These are phyloP conservation scores for Coprinopsis sp. DNA, from an alignment of 768 basidiomycete genomes.

Conservation along the genomic window DNA sequence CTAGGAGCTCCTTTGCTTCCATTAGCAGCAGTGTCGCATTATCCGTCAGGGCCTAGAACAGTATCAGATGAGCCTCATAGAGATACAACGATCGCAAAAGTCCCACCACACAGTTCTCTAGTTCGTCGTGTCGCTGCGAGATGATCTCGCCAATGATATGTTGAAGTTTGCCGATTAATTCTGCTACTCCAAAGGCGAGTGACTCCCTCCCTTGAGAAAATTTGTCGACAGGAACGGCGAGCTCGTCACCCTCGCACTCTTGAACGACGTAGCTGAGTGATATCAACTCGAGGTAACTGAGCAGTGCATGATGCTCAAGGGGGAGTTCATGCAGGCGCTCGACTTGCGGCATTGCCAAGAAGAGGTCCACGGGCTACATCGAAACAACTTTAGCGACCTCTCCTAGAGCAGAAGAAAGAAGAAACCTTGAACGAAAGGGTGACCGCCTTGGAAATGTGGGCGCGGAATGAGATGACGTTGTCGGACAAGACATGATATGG, in stretches of 20 bases:
- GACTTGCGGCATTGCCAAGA: neutral
- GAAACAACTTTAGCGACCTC: neutral
- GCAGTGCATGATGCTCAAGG: neutral
- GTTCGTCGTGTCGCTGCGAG: neutral
- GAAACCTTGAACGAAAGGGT: neutral
- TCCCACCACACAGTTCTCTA: neutral
- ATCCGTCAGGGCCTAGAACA: slow-evolving; percentile 25
- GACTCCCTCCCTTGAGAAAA: neutral
- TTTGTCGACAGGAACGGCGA: neutral
- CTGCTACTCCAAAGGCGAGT: too few species aligned
- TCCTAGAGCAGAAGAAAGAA: neutral
- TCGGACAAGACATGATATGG: neutral
- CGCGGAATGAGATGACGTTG: too few species aligned
- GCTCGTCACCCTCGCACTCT: neutral
- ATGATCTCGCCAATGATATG: neutral
- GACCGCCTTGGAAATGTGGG: too few species aligned
- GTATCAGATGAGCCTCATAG: neutral
- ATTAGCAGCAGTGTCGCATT: slow-evolving; percentile 33
- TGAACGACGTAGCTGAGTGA: slow-evolving; percentile 2
- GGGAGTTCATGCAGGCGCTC: neutral
- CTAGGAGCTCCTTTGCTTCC: slow-evolving; percentile 40
- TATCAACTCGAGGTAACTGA: slow-evolving; percentile 7
- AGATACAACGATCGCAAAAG: neutral
- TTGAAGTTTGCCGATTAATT: neutral
- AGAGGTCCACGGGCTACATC: slow-evolving; percentile 3